Conservation (phyloP, 106 monocot species). For the Agapanthus africanus region DNA sequence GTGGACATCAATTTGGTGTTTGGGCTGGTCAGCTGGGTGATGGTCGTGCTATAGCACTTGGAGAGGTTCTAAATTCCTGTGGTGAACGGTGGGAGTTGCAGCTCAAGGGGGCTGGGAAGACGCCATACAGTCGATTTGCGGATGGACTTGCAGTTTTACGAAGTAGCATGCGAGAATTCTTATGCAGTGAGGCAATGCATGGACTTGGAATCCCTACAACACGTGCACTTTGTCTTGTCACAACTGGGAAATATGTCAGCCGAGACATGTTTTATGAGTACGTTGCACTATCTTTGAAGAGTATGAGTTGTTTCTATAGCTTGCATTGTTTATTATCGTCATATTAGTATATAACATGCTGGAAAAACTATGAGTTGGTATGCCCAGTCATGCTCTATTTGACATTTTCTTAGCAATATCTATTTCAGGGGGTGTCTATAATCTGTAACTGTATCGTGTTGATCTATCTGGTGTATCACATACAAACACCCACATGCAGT, state of each 20-base stretch:
- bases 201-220: constrained; percentile 91
- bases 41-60: constrained; percentile 86
- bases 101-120: constrained; percentile 89
- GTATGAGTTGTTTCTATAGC: not conserved
- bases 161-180: constrained; percentile 94
- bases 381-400: too few relatives aligned
- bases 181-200: constrained; percentile 97
- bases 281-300: constrained; percentile 9
- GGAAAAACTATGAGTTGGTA: too few relatives aligned
- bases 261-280: constrained; percentile 99
- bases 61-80: constrained; percentile 68
- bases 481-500: too few relatives aligned
- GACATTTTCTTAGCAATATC: too few relatives aligned
- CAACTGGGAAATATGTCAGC: constrained; percentile 76
- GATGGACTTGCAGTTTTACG: constrained; percentile 96
- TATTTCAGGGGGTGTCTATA: too few relatives aligned
- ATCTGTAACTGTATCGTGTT: too few relatives aligned
- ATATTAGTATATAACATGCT: too few relatives aligned
- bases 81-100: constrained; percentile 91
- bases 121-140: constrained; percentile 96
- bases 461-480: too few relatives aligned
- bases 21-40: constrained; percentile 99
- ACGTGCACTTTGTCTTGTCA: constrained; percentile 88
- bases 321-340: not conserved
- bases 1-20: constrained; percentile 91